These are phyloP conservation scores for Leccinum obscurum DNA, from an alignment of 768 basidiomycete genomes.

Conservation along the genomic window DNA sequence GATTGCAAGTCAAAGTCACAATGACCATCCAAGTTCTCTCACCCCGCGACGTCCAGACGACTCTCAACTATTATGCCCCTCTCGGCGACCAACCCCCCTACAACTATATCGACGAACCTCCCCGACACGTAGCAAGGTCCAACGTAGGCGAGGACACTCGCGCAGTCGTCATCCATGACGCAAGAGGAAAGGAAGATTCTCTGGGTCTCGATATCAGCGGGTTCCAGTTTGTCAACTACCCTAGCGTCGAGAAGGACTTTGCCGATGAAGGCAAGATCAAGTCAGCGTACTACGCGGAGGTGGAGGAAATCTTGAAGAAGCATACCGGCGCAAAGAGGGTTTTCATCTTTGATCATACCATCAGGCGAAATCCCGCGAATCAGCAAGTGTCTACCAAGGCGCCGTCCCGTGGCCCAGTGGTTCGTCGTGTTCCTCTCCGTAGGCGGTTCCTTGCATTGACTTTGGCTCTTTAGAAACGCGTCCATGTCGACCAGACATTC, in stretches of 20 bases:
- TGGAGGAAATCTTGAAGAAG: conserved; percentile 42
- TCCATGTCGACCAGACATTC: neutral
- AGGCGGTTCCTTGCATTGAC: neutral
- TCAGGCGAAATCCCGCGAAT: conserved; percentile 29
- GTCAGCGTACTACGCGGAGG: conserved; percentile 42
- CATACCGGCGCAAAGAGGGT: conserved; percentile 39
- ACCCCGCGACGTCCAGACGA: conserved; percentile 38
- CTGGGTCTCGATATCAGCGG: conserved; percentile 43
- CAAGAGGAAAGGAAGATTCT: conserved; percentile 32
- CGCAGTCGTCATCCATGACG: conserved; percentile 29
- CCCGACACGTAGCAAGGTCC: conserved; percentile 24
- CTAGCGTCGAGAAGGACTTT: conserved; percentile 40
- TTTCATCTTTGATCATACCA: conserved; percentile 48
- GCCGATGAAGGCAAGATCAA: conserved; percentile 40
- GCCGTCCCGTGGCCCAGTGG: conserved; percentile 34
- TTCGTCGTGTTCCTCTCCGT: conserved; percentile 22
- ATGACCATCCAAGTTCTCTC: conserved; percentile 27
- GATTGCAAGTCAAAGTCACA: neutral
- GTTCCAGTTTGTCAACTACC: conserved; percentile 40
- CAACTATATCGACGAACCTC: conserved; percentile 35
- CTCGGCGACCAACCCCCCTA: conserved; percentile 33
- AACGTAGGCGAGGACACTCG: conserved; percentile 32
- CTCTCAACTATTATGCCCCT: conserved; percentile 38
- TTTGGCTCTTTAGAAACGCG: conserved; percentile 12
- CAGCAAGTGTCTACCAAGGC: conserved; percentile 2